Evolutionary conservation across 2,329 filamentous ascomycete species (phyloP), one percentile per base, ranked within the genome.

Genomic region (Hymenoscyphus infarciens): DNA sequence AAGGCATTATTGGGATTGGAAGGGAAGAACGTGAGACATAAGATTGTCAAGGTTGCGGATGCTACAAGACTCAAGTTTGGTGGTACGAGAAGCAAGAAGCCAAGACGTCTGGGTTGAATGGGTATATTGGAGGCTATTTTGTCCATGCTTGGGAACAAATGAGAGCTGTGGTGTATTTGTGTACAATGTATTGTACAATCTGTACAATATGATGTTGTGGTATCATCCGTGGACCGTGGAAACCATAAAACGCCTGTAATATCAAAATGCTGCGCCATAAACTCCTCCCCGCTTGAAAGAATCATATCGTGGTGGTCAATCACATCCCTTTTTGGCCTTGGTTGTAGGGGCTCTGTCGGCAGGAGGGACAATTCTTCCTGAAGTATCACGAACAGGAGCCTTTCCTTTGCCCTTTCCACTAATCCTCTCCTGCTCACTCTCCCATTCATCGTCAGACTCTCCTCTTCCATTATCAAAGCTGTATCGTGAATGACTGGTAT

Each of bases 31-130:
- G 77, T 98, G 68, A 85, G 92, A 69, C 80, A 83, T 35, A 87
- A 90, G 79, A 90, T 99, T 68, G 81, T 86, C 52, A 87, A 87
- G 70, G 89, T 99, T 65, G 87, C 90, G 35, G 95, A 99, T 78
- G 83, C 86, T 49, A 98, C 94, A 61, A 89, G 89, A 72, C 77
- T 98, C 77, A 99, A 99, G 82, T 97, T 98, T 81, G 95, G 93
- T 78, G 96, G 95, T 74, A 91, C 90, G 45, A 90, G 93, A 77
- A 94, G 92, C 80, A 85, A 84, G 76, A 91, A 88, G 75, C 89
- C 87, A 45, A 93, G 93, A 78, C 89, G 95, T 80, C 78, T 98
- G 80, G 73, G 73, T 69, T 74, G 69, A 65, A 64, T 16, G 33
- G 38, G 25, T 53, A 31, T 49, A 22, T 49, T 49, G 42, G n/a